These are phyloP conservation scores for Mucor lusitanicus DNA, from an alignment of 371 early-diverging fungal species.

Conservation along the genomic window DNA sequence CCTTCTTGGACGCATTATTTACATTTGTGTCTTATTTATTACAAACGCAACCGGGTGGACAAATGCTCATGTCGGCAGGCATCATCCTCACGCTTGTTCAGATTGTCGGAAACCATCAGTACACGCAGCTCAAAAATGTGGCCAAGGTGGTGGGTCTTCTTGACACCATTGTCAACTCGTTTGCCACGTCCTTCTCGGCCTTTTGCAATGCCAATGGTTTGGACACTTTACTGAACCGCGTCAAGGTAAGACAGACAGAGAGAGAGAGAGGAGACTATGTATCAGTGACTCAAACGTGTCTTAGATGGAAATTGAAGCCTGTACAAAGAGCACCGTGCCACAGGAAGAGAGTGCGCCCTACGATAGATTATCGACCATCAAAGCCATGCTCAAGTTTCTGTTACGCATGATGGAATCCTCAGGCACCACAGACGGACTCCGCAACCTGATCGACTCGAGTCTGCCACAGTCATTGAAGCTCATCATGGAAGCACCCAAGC, in stretches of 20 bases:
- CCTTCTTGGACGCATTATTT: conserved; percentile 86
- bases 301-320: conserved; percentile 19
- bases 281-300: conserved; percentile 16
- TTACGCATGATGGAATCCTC: conserved; percentile 92
- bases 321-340: background rate
- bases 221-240: conserved; percentile 72
- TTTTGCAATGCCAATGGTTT: conserved; percentile 87
- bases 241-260: conserved; percentile 69
- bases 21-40: conserved; percentile 75
- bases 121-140: conserved; percentile 61
- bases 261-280: no score
- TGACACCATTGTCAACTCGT: conserved; percentile 82
- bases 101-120: conserved; percentile 55
- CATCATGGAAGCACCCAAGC: conserved; percentile 69
- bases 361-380: conserved; percentile 68
- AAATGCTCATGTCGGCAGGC: conserved; percentile 91
- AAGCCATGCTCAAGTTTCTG: conserved; percentile 90
- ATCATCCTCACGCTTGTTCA: conserved; percentile 77
- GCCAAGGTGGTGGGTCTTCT: conserved; percentile 76
- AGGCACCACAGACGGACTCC: conserved; percentile 83
- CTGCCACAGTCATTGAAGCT: conserved; percentile 73
- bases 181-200: conserved; percentile 71
- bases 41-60: conserved; percentile 81
- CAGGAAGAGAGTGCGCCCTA: conserved; percentile 36
- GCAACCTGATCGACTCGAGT: conserved; percentile 90